Evolutionary conservation across 2,329 filamentous ascomycete genomes (phyloP).

Genomic region (Rosellinia necatrix): DNA sequence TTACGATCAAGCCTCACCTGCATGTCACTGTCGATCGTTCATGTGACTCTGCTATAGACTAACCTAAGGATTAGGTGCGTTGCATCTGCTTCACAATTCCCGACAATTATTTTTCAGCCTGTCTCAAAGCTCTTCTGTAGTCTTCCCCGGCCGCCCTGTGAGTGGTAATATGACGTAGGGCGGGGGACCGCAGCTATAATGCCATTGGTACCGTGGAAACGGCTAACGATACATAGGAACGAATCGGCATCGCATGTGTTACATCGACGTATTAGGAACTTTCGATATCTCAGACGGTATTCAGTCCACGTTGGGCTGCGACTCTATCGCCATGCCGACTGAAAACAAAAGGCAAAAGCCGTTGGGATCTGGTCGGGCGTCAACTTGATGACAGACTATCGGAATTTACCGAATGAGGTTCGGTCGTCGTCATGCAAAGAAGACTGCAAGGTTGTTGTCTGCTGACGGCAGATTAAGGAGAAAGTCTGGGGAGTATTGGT

Average conservation of each 20-base stretch:
- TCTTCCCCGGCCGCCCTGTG: neutral
- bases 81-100: neutral
- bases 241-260: neutral
- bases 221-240: neutral
- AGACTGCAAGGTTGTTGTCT: neutral
- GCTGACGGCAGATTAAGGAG: slow-evolving; percentile 2
- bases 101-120: neutral
- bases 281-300: neutral
- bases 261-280: slow-evolving; percentile 6
- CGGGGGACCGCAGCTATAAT: neutral
- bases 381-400: slow-evolving; percentile 6
- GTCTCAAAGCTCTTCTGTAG: slow-evolving; percentile 2
- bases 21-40: slow-evolving; percentile 14
- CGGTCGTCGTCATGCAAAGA: neutral
- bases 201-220: neutral
- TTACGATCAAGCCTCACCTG: slow-evolving; percentile 8
- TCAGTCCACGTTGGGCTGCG: slow-evolving; percentile 23
- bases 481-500: slow-evolving; percentile 12
- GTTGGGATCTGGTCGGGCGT: slow-evolving; percentile 11
- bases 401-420: slow-evolving; percentile 12
- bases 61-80: too few relatives aligned
- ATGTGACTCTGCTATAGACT: slow-evolving; percentile 17
- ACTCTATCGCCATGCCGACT: too few relatives aligned
- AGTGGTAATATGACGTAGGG: slow-evolving; percentile 14
- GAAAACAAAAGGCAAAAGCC: neutral